phyloP scores from a whole-genome alignment of 139 green algal genomes.

The Trebouxia sp. region DNA sequence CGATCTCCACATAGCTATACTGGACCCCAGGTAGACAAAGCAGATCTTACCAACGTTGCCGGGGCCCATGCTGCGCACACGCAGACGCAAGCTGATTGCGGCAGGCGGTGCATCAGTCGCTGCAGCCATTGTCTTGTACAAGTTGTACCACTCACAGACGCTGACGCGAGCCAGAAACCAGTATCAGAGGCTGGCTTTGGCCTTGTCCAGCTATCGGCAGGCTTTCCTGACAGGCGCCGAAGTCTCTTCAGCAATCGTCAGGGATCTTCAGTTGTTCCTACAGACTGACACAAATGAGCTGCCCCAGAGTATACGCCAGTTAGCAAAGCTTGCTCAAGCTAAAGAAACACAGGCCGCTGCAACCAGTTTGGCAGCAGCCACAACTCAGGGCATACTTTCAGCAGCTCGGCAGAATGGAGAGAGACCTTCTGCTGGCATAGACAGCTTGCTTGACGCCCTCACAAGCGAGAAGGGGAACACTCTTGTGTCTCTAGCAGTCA shows the following conservation, averaged over 20 bases:
- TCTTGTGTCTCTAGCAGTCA: constrained; percentile 52
- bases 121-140: constrained; percentile 35
- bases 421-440: neutral
- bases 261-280: constrained; percentile 47
- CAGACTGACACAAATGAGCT: constrained; percentile 42
- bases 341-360: constrained; percentile 1
- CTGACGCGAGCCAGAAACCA: neutral
- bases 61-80: neutral
- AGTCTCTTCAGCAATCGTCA: constrained; percentile 26
- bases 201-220: constrained; percentile 43
- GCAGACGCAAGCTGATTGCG: neutral
- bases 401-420: neutral
- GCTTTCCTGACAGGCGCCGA: constrained; percentile 45
- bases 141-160: constrained; percentile 40
- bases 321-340: constrained; percentile 50
- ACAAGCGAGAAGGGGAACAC: constrained; percentile 41
- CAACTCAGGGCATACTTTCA: neutral
- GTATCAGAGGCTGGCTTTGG: constrained; percentile 29
- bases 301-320: constrained; percentile 45
- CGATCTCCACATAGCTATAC: too few species aligned
- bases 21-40: too few species aligned
- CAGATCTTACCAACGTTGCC: neutral
- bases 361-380: constrained; percentile 3
- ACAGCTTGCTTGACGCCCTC: constrained; percentile 42
- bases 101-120: neutral